Evolutionary conservation across 176 grass and related monocot genomes (phyloP).

Genomic region (Raddia guianensis): DNA sequence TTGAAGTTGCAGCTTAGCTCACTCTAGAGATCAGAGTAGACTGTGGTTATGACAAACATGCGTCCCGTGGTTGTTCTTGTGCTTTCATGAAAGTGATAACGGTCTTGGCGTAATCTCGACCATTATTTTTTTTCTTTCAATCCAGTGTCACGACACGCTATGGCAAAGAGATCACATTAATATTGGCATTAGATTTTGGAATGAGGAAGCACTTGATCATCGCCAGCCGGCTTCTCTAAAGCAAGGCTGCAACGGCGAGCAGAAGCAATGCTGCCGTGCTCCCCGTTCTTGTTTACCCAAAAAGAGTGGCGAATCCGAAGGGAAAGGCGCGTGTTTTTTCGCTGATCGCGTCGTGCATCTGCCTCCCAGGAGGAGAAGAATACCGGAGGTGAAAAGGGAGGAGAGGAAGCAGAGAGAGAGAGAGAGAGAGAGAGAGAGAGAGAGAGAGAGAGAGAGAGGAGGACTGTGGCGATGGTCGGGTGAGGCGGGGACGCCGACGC

Average conservation of each 20-base stretch:
- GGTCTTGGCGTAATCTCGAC: background rate
- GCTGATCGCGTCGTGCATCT: background rate
- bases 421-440: no score
- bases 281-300: no score
- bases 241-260: background rate
- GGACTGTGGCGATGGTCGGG: background rate
- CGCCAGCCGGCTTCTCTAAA: background rate
- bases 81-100: slow-evolving; percentile 22
- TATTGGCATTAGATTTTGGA: no score
- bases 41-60: slow-evolving; percentile 44
- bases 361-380: background rate
- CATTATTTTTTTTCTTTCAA: background rate
- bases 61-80: slow-evolving; percentile 9
- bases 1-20: background rate
- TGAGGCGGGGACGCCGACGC: no score
- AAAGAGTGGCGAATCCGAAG: no score
- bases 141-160: background rate
- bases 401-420: no score
- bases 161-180: background rate
- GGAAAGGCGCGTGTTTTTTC: background rate
- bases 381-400: background rate
- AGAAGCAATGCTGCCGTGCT: no score
- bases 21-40: background rate
- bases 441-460: background rate
- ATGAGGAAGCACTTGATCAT: no score